phyloP scores from a whole-genome alignment of 306 rosid genomes.

The Psophocarpus tetragonolobus region DNA sequence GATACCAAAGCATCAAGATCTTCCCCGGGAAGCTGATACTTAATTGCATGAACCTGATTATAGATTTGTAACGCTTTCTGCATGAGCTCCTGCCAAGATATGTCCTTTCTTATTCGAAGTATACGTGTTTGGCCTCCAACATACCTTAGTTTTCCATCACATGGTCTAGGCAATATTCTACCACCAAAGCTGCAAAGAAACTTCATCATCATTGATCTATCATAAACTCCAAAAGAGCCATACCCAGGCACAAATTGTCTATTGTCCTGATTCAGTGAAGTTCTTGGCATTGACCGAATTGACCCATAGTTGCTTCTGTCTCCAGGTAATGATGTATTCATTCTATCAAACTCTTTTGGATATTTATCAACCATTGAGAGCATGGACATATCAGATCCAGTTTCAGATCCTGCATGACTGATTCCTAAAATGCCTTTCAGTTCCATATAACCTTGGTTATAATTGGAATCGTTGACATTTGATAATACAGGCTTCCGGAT shows the following conservation, averaged over 20 bases:
- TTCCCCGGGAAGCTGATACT: constrained; percentile 96
- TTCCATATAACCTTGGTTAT: constrained; percentile 56
- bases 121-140: constrained; percentile 92
- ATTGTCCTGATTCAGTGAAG: constrained; percentile 52
- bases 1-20: constrained; percentile 94
- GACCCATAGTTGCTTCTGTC: constrained; percentile 57
- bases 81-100: constrained; percentile 72
- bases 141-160: constrained; percentile 81
- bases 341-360: constrained; percentile 55
- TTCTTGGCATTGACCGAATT: constrained; percentile 50
- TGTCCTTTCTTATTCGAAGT: constrained; percentile 65
- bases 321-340: constrained; percentile 44
- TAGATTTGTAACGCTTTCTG: constrained; percentile 61
- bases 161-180: constrained; percentile 78
- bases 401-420: constrained; percentile 62
- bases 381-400: constrained; percentile 73
- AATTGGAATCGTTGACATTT: constrained; percentile 54
- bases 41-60: constrained; percentile 58
- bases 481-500: constrained; percentile 61
- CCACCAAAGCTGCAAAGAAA: constrained; percentile 91
- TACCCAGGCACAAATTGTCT: constrained; percentile 50
- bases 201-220: constrained; percentile 57
- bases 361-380: constrained; percentile 49
- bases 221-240: constrained; percentile 59
- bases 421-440: constrained; percentile 67